Percentiles rank a stretch among this genome's conserved stretches.
Conservation (phyloP, 805 yeast species). For the Debaryomyces maramus region DNA sequence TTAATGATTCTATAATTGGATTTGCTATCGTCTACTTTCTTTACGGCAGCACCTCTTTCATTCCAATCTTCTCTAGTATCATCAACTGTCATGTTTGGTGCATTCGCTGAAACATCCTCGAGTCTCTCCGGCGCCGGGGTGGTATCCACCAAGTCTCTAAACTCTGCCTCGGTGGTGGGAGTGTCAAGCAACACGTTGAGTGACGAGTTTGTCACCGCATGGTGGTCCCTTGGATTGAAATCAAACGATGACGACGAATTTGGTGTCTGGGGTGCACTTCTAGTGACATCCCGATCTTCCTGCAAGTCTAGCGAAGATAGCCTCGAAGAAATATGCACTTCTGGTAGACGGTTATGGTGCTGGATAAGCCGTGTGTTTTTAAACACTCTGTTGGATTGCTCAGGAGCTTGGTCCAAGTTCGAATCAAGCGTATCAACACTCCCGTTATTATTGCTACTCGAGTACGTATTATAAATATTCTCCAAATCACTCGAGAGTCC, state of each 20-base stretch:
- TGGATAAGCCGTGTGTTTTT: background rate
- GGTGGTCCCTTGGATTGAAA: conserved; percentile 21
- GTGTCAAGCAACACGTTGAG: conserved; percentile 36
- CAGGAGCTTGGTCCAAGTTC: conserved; percentile 16
- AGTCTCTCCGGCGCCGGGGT: conserved; percentile 7
- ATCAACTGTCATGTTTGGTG: background rate
- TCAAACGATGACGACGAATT: conserved; percentile 32
- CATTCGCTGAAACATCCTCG: background rate
- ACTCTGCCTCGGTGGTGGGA: conserved; percentile 22
- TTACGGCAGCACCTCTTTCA: conserved; percentile 37
- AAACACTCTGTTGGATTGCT: conserved; percentile 1
- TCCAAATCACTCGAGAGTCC: conserved; percentile 26
- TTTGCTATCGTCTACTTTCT: conserved; percentile 14
- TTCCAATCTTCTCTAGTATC: conserved; percentile 29
- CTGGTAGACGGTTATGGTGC: conserved; percentile 6
- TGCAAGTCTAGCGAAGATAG: conserved; percentile 20
- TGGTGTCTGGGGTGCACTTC: conserved; percentile 34
- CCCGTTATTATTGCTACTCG: conserved; percentile 9
- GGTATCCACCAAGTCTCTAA: conserved; percentile 16
- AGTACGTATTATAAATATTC: conserved; percentile 23
- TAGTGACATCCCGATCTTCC: conserved; percentile 12
- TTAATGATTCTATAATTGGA: conserved; percentile 26
- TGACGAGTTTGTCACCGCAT: conserved; percentile 34
- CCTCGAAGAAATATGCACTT: conserved; percentile 26
- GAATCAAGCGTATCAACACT: conserved; percentile 32